Conservation (phyloP, 2,329 filamentous ascomycete genomes). For the Boeremia lycopersici region DNA sequence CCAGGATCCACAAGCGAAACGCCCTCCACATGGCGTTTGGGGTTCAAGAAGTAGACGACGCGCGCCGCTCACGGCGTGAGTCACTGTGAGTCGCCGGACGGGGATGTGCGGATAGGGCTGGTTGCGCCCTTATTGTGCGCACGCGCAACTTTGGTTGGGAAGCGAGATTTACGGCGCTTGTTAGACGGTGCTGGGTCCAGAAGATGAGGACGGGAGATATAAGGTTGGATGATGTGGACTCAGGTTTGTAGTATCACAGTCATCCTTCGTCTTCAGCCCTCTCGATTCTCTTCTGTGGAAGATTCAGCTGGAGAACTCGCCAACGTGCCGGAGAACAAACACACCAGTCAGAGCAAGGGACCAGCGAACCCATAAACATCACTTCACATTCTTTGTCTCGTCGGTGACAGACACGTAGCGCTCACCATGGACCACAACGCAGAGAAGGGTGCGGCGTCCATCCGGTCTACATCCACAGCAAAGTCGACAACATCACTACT, state of each 20-base stretch:
- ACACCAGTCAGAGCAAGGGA: background rate
- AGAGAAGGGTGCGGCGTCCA: constrained; percentile 25
- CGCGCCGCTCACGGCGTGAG: constrained; percentile 2
- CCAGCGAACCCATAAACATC: background rate
- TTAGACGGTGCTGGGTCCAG: background rate
- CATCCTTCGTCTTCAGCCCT: no score
- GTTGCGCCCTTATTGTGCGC: background rate
- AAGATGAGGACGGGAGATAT: background rate
- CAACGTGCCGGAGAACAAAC: no score
- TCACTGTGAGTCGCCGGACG: background rate
- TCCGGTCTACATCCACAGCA: constrained; percentile 32
- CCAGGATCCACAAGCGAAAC: background rate
- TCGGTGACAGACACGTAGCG: constrained; percentile 9
- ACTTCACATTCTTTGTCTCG: background rate
- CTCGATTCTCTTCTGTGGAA: no score
- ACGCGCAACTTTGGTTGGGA: background rate
- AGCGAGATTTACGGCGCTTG: background rate
- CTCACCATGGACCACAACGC: background rate
- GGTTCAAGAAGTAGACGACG: background rate
- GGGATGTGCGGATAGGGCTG: background rate
- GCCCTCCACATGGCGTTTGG: background rate
- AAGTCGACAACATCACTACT: constrained; percentile 32
- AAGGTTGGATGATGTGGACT: no score
- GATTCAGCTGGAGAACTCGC: no score
- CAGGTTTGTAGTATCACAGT: no score